Evolutionary conservation across 164 flowering plant genomes (phyloP).

Genomic region (Liriodendron chinense): DNA sequence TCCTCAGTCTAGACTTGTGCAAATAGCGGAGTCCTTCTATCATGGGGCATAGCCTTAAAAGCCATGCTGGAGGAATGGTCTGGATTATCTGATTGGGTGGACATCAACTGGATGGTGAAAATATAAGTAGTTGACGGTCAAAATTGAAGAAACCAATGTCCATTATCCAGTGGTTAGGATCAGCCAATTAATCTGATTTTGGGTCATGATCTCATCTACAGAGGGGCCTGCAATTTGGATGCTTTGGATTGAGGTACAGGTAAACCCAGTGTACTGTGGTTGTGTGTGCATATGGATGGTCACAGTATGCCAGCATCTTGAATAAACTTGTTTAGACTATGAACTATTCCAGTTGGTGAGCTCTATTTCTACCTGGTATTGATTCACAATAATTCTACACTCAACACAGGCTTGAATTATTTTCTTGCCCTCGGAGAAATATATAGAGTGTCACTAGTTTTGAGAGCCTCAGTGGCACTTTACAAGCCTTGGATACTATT

Average conservation of each 20-base stretch:
- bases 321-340: not conserved
- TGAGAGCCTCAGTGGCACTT: constrained; percentile 52
- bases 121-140: not conserved
- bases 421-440: constrained; percentile 75
- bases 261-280: not conserved
- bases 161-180: not conserved
- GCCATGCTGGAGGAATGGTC: not conserved
- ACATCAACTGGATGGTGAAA: not conserved
- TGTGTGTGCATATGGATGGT: not conserved
- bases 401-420: constrained; percentile 54
- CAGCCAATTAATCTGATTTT: not conserved
- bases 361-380: not conserved
- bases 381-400: not conserved
- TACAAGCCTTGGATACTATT: constrained; percentile 76
- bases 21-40: not conserved
- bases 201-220: not conserved
- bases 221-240: not conserved
- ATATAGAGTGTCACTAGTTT: constrained; percentile 55
- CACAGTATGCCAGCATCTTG: not conserved
- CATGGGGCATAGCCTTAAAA: not conserved
- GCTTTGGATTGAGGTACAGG: not conserved
- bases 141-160: no score
- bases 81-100: not conserved
- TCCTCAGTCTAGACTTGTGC: not conserved
- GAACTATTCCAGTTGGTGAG: not conserved